Base-by-base conservation (phyloP, 352 stramenopile genomes). In the Lagenidium giganteum region DNA sequence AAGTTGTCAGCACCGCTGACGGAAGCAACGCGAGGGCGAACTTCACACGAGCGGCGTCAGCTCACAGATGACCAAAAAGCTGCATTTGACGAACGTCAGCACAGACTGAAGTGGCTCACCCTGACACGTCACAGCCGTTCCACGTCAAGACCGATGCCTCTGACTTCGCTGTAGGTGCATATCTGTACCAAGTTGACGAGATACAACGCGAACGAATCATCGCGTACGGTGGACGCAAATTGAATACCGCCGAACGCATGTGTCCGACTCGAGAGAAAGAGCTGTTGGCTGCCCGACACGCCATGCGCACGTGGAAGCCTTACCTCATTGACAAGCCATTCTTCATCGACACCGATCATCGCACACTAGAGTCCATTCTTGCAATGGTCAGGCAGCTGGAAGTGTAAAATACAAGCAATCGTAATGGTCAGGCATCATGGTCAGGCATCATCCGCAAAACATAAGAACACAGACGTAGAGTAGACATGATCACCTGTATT, bases 311-410 rank as follows among this genome's bases (percentile, higher is more conserved):
- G 4, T 56, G 38, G 39, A 17, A 47, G 1, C 0, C 33, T 0
- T 56, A 56, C 27, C 23, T 44, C 24, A 50, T 61, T 21, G 52
- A 61, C 22, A 37, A 47, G 22, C 52, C 36, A 8, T 51, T 55
- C 16, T 44, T 38, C 21, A 40, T 55, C 8, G 47, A 51, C 25
- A 61, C 45, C 0, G 44, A 54, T 37, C 51, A 54, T 27, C 43
- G 32, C 4, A 60, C 38, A 2, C 18, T 60, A 9, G 38, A 55
- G 14, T 45, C 40, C 20, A 51, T 51, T 17, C n/a, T n/a, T n/a
- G n/a, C n/a, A n/a, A n/a, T n/a, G n/a, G n/a, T n/a, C n/a, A n/a
- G n/a, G n/a, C n/a, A n/a, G n/a, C n/a, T n/a, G n/a, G n/a, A n/a
- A n/a, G n/a, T n/a, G n/a, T n/a, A n/a, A n/a, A n/a, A n/a, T n/a